phyloP scores from a whole-genome alignment of 106 monocot species.

The Platanthera guangdongensis region DNA sequence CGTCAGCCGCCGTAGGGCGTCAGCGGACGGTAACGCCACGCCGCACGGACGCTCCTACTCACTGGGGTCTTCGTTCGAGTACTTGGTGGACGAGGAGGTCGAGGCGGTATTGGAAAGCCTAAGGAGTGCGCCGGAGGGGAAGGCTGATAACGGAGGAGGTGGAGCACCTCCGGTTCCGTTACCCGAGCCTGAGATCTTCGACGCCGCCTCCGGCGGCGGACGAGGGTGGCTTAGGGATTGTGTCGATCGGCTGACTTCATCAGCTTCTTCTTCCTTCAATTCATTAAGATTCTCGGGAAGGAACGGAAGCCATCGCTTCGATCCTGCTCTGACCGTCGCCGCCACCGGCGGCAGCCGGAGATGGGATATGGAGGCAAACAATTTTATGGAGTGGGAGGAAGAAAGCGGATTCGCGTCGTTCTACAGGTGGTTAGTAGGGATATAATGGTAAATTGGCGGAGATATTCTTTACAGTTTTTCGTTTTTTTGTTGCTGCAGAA shows the following conservation, averaged over 20 bases:
- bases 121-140: constrained; percentile 3
- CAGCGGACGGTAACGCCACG: background rate
- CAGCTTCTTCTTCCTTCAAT: constrained; percentile 52
- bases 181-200: constrained; percentile 18
- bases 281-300: constrained; percentile 29
- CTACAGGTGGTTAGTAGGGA: constrained; percentile 27
- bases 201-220: constrained; percentile 10
- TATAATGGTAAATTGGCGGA: constrained; percentile 11
- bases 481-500: background rate
- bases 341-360: constrained; percentile 3
- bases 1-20: constrained; percentile 42
- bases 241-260: constrained; percentile 46
- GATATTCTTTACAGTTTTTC: background rate
- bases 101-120: constrained; percentile 57
- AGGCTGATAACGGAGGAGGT: background rate
- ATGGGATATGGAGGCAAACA: constrained; percentile 18
- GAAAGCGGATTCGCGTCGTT: constrained; percentile 23
- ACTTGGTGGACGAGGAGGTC: constrained; percentile 73
- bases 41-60: constrained; percentile 44
- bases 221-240: constrained; percentile 34
- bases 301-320: constrained; percentile 16
- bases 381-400: constrained; percentile 23
- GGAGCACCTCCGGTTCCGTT: background rate
- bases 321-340: background rate
- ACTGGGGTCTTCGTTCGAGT: constrained; percentile 73